Evolutionary conservation across 202 grass and related monocot species (phyloP).

Genomic region (Zoysia matrella): DNA sequence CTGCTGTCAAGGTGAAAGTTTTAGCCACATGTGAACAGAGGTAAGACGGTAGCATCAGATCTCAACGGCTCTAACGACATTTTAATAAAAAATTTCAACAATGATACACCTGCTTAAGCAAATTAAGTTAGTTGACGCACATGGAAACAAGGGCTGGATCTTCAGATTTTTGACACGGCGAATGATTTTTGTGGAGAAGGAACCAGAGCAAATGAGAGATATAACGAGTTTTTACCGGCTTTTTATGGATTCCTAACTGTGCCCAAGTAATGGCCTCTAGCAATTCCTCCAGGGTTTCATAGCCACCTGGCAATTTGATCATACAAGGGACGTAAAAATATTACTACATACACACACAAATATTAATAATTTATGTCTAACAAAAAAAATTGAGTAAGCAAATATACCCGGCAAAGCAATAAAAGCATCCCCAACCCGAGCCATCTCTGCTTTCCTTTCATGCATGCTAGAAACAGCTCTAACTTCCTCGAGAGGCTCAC

Average conservation of each 20-base stretch:
- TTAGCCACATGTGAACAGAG: conserved; percentile 34
- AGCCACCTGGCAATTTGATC: conserved; percentile 66
- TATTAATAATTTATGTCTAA: not conserved
- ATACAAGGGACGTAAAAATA: no score
- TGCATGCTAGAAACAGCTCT: no score
- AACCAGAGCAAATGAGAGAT: not conserved
- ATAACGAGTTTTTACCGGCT: conserved; percentile 61
- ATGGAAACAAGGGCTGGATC: conserved; percentile 11
- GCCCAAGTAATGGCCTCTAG: conserved; percentile 56
- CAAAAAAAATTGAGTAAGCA: not conserved
- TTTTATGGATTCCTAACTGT: conserved; percentile 87
- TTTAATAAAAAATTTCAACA: conserved; percentile 40
- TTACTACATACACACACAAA: not conserved
- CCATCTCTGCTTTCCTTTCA: conserved; percentile 50
- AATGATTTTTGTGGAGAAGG: conserved; percentile 10
- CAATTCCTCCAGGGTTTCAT: conserved; percentile 95
- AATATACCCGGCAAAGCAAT: conserved; percentile 83
- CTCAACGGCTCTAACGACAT: conserved; percentile 48
- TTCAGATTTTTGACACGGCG: not conserved
- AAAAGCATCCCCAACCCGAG: conserved; percentile 90
- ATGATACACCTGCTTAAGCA: conserved; percentile 2
- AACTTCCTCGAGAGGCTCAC: no score
- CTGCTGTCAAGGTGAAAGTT: conserved; percentile 22
- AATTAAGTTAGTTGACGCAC: conserved; percentile 27
- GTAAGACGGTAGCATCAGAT: conserved; percentile 39